Conservation (phyloP, 192 early-diverging fungal species). For the Paraglomus brasilianum region DNA sequence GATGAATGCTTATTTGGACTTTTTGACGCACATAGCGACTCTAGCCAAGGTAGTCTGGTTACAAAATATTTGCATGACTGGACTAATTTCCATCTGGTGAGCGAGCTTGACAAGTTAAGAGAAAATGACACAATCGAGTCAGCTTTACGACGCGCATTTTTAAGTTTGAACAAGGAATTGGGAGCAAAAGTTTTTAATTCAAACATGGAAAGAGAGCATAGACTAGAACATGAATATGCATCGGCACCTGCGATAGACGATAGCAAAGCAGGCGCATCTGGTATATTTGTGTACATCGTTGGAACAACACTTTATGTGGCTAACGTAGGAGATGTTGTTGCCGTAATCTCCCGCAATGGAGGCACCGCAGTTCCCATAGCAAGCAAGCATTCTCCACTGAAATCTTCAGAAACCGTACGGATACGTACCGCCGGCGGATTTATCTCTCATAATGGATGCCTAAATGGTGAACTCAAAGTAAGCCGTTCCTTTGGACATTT, state of each 20-base stretch:
- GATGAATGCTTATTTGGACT: conserved; percentile 89
- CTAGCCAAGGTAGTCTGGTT: conserved; percentile 51
- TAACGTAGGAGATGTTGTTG: conserved; percentile 83
- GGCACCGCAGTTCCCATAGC: conserved; percentile 68
- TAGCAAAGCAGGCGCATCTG: conserved; percentile 70
- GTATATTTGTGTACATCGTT: conserved; percentile 75
- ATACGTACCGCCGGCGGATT: conserved; percentile 80
- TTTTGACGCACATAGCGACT: conserved; percentile 70
- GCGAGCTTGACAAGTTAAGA: conserved; percentile 71
- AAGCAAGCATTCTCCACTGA: conserved; percentile 69
- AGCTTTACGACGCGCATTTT: conserved; percentile 80
- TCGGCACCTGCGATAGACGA: conserved; percentile 40
- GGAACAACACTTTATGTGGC: conserved; percentile 79
- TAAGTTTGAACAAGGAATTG: conserved; percentile 79
- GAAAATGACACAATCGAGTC: conserved; percentile 57
- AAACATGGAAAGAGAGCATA: conserved; percentile 1
- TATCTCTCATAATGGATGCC: conserved; percentile 69
- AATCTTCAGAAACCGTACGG: conserved; percentile 65
- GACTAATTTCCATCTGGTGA: conserved; percentile 63
- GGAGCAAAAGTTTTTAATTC: conserved; percentile 43
- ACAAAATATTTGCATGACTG: conserved; percentile 73
- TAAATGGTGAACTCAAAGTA: conserved; percentile 74
- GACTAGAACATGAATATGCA: neutral
- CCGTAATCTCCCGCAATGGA: conserved; percentile 72
- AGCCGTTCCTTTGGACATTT: conserved; percentile 88